Conservation (phyloP, 2,329 filamentous ascomycete genomes). For the Aspergillaceae sp. region DNA sequence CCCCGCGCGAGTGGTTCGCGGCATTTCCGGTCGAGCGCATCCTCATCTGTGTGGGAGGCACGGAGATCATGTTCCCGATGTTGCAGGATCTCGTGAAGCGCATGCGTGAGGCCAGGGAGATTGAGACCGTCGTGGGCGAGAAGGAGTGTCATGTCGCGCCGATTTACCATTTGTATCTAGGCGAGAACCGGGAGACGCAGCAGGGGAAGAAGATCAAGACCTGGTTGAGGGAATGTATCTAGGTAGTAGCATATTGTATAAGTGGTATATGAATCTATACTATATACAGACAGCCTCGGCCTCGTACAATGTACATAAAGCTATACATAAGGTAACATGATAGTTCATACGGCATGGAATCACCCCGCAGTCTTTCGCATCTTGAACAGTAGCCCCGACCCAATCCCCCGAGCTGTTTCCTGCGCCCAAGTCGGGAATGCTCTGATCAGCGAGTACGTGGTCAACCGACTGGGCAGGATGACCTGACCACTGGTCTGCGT, state of each 20-base stretch:
- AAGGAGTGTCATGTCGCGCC: conserved; percentile 36
- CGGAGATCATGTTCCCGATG: conserved; percentile 50
- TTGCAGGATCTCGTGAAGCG: conserved; percentile 45
- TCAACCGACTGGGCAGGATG: conserved; percentile 36
- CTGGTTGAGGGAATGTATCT: conserved; percentile 23
- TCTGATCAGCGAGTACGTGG: conserved; percentile 17
- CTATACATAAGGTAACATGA: not conserved
- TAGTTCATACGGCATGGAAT: not conserved
- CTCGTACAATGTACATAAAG: not conserved
- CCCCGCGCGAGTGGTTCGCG: conserved; percentile 47
- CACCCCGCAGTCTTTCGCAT: conserved; percentile 11
- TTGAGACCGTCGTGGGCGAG: conserved; percentile 28
- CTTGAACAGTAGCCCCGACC: conserved; percentile 15
- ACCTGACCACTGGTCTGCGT: conserved; percentile 42
- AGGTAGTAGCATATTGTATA: conserved; percentile 1
- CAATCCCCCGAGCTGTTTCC: conserved; percentile 26
- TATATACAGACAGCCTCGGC: no score
- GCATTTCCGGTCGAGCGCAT: conserved; percentile 41
- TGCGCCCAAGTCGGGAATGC: conserved; percentile 41
- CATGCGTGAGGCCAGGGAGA: conserved; percentile 33
- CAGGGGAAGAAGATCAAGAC: conserved; percentile 32
- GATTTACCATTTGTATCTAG: conserved; percentile 32
- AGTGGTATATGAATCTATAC: not conserved
- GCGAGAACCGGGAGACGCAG: conserved; percentile 28
- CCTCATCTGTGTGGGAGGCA: conserved; percentile 46